Evolutionary conservation across 2,329 filamentous ascomycete genomes (phyloP), one percentile per base, ranked within the genome.

Genomic region (Cladophialophora chaetospira): DNA sequence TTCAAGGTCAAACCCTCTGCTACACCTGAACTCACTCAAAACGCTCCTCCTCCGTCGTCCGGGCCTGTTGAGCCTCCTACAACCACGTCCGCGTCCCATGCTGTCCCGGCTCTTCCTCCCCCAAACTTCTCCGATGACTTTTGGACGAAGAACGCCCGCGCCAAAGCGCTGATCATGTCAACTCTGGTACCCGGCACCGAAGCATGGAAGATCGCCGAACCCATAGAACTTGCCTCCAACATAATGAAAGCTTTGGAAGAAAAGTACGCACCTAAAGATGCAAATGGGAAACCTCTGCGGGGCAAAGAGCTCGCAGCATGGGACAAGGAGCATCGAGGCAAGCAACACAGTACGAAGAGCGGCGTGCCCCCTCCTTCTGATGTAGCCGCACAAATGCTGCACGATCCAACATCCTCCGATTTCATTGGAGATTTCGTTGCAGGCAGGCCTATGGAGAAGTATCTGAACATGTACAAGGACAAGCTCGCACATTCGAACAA

Each of bases 151-250:
- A 62, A 63, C 38, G 53, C 60, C 38, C 56, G 51, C 3, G 56
- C 56, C 9, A 64, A 62, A 52, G 56, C 50, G n/a, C 52, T 64
- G 3, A 60, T 64, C 47, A 58, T 62, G 62, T 60, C 59, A n/a
- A 60, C 62, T n/a, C 49, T 64, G 33, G 57, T 57, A 3, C 62
- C 62, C 3, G 62, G 60, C n/a, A 56, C 50, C 23, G 62, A 64
- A 33, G 48, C 62, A 21, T 62, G 57, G 57, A 62, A 58, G 51
- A 60, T 64, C 21, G 62, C 62, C n/a, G 60, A 64, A 38, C 49
- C 53, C 13, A 49, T 60, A 23, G 57, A 62, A 44, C 49, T 60
- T 9, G 61, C 61, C 17, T 55, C 59, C 15, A 59, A 62, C 13
- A 62, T 62, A 10, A 62, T 60, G 61, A 63, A 56, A 33, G 56